Evolutionary conservation across 1,284 basidiomycete species (phyloP).

Genomic region (Lentinula novae-zelandiae): DNA sequence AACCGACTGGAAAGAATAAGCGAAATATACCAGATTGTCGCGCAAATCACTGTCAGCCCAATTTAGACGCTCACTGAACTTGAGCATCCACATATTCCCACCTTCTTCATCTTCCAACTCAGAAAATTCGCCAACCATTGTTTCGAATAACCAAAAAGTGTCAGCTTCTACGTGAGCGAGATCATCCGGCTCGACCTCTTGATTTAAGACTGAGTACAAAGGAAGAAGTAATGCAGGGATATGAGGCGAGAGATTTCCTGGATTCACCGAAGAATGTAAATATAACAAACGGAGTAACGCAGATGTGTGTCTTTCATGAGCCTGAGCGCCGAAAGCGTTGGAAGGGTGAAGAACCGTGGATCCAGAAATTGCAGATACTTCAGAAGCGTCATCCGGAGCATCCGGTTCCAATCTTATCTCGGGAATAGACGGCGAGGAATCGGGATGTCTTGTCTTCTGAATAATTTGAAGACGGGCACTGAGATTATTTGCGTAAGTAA

Average conservation of each 20-base stretch:
- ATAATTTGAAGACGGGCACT: slow-evolving; percentile 51
- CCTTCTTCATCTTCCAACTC: slow-evolving; percentile 68
- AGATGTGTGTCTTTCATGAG: slow-evolving; percentile 59
- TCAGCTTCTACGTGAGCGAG: slow-evolving; percentile 71
- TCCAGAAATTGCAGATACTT: slow-evolving; percentile 22
- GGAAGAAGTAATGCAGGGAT: slow-evolving; percentile 66
- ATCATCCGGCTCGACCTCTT: slow-evolving; percentile 61
- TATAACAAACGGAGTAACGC: slow-evolving; percentile 70
- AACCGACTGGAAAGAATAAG: neutral
- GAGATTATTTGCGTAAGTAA: slow-evolving; percentile 47
- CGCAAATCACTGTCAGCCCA: slow-evolving; percentile 66
- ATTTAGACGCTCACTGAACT: slow-evolving; percentile 55
- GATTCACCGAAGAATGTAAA: slow-evolving; percentile 67
- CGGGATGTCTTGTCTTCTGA: slow-evolving; percentile 23
- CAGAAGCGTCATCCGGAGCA: slow-evolving; percentile 21
- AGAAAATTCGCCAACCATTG: slow-evolving; percentile 65
- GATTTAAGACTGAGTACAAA: slow-evolving; percentile 57
- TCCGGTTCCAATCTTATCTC: slow-evolving; percentile 49
- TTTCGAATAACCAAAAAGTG: slow-evolving; percentile 77
- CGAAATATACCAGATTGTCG: slow-evolving; percentile 50
- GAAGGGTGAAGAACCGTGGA: slow-evolving; percentile 54
- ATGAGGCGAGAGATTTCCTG: slow-evolving; percentile 64
- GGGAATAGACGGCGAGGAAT: slow-evolving; percentile 36
- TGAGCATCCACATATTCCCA: slow-evolving; percentile 57
- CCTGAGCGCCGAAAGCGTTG: slow-evolving; percentile 38